Conservation (phyloP, 2,329 filamentous ascomycete species). For the Diaporthe ampelina region DNA sequence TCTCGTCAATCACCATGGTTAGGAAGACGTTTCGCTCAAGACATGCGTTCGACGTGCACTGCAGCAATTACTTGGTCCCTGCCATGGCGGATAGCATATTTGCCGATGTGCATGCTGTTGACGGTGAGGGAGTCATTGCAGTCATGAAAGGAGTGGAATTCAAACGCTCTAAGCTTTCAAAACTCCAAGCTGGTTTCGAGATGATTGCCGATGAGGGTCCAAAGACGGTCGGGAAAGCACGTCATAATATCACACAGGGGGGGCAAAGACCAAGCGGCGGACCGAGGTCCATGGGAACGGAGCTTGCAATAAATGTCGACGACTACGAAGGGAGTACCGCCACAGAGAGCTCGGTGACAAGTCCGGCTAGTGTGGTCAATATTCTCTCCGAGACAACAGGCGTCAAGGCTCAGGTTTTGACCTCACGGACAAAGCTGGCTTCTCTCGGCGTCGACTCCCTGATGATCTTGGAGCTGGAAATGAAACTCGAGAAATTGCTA, state of each 20-base stretch:
- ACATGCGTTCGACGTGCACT: slow-evolving; percentile 9
- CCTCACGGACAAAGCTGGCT: neutral
- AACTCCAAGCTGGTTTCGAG: neutral
- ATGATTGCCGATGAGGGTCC: neutral
- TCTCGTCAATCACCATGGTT: neutral
- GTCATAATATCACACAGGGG: neutral
- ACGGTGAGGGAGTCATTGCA: neutral
- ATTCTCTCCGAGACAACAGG: slow-evolving; percentile 2
- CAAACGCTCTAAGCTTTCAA: slow-evolving; percentile 9
- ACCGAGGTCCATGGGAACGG: neutral
- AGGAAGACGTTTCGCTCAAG: neutral
- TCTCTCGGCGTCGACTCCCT: slow-evolving; percentile 21
- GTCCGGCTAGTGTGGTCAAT: neutral
- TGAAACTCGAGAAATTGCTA: slow-evolving; percentile 3
- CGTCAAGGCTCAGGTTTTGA: neutral
- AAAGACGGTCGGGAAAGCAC: neutral
- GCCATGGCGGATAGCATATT: neutral
- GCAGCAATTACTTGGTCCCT: neutral
- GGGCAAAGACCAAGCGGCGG: neutral
- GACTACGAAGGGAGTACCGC: neutral
- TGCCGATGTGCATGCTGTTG: neutral
- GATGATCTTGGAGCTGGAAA: slow-evolving; percentile 11
- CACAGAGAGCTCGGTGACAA: neutral
- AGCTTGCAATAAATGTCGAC: neutral
- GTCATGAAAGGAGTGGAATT: neutral